Conservation (phyloP, 2,329 filamentous ascomycete genomes). For the Colletotrichum navitas region DNA sequence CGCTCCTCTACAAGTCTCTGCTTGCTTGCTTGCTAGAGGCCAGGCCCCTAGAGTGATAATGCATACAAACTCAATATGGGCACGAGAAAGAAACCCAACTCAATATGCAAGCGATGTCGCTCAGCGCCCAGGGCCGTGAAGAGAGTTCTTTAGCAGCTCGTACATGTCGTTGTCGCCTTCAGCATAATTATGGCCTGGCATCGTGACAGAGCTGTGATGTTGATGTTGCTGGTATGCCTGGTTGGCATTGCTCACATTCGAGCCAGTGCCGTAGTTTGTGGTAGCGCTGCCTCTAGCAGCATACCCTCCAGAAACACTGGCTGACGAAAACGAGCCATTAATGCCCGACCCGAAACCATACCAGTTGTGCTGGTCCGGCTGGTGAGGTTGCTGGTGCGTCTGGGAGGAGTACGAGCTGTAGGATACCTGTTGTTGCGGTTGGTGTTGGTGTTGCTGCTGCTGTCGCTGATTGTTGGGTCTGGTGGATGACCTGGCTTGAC, state of each 20-base stretch:
- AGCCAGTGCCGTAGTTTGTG: slow-evolving; percentile 12
- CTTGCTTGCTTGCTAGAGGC: not conserved
- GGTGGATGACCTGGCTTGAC: slow-evolving; percentile 7
- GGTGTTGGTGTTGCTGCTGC: slow-evolving; percentile 14
- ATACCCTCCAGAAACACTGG: slow-evolving; percentile 27
- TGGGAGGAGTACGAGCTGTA: slow-evolving; percentile 26
- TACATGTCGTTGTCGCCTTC: slow-evolving; percentile 31
- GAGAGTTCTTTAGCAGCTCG: slow-evolving; percentile 33
- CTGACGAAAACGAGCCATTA: slow-evolving; percentile 16
- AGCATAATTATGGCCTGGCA: slow-evolving; percentile 26
- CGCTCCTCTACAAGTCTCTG: too few relatives aligned
- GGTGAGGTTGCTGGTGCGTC: slow-evolving; percentile 26
- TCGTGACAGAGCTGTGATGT: slow-evolving; percentile 19
- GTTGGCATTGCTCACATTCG: slow-evolving; percentile 1
- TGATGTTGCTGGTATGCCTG: slow-evolving; percentile 39
- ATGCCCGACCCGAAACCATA: slow-evolving; percentile 31
- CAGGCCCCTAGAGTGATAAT: not conserved
- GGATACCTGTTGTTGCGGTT: slow-evolving; percentile 10
- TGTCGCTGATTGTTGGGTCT: slow-evolving; percentile 25
- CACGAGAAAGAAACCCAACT: not conserved
- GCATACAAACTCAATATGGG: not conserved
- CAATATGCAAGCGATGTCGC: not conserved
- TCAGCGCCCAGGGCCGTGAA: slow-evolving; percentile 29
- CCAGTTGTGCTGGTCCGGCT: slow-evolving; percentile 37
- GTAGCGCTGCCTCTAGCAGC: slow-evolving; percentile 13